phyloP scores from a whole-genome alignment of 1,284 basidiomycete genomes.

The Entoloma clypeatum region DNA sequence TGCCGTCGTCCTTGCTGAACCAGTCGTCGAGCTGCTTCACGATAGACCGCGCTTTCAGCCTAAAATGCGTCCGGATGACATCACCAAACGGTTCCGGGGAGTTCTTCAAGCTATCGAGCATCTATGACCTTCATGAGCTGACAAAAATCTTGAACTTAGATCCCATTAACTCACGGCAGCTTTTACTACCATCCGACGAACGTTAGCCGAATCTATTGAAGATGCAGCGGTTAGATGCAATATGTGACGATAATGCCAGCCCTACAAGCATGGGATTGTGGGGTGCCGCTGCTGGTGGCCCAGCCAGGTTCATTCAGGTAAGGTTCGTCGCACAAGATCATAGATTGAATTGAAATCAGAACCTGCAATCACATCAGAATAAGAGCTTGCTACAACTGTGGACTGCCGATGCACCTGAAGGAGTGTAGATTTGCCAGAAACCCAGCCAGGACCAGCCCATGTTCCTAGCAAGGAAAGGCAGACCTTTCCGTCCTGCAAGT shows the following conservation, averaged over 20 bases:
- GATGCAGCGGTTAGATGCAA: too few relatives aligned
- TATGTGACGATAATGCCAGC: constrained; percentile 11
- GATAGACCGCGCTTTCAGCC: constrained; percentile 75
- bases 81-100: constrained; percentile 81
- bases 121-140: too few relatives aligned
- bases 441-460: constrained; percentile 89
- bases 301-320: constrained; percentile 89
- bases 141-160: too few relatives aligned
- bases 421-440: constrained; percentile 79
- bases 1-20: constrained; percentile 71
- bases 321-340: constrained; percentile 89
- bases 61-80: constrained; percentile 85
- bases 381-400: background rate
- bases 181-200: constrained; percentile 82
- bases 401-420: constrained; percentile 52
- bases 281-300: constrained; percentile 67
- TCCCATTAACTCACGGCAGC: constrained; percentile 77
- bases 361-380: constrained; percentile 45
- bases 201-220: constrained; percentile 73
- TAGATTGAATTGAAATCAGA: constrained; percentile 88
- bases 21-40: constrained; percentile 75
- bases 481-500: constrained; percentile 87
- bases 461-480: constrained; percentile 89
- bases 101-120: constrained; percentile 79
- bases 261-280: constrained; percentile 71